Evolutionary conservation across 2,329 filamentous ascomycete species (phyloP).

Genomic region (Incumbomyces delicatus): DNA sequence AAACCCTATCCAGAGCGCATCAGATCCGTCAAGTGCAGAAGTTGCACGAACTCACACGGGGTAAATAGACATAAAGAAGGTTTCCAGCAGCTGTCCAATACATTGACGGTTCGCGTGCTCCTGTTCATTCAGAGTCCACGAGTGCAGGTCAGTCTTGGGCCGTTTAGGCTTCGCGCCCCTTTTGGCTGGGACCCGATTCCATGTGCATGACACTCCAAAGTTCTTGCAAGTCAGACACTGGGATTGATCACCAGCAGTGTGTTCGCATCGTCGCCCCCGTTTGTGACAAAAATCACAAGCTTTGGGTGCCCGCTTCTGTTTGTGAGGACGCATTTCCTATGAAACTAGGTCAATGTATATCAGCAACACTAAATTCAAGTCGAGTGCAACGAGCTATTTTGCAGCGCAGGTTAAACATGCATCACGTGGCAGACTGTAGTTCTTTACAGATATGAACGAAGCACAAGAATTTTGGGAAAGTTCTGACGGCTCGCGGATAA

Average conservation of each 20-base stretch:
- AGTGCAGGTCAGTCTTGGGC: background rate
- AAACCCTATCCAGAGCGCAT: no score
- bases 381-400: no score
- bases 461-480: no score
- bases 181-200: conserved; percentile 36
- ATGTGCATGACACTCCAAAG: conserved; percentile 41
- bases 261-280: conserved; percentile 37
- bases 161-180: conserved; percentile 23
- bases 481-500: no score
- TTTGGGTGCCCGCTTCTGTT: conserved; percentile 8
- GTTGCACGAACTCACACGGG: conserved; percentile 36
- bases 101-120: conserved; percentile 14
- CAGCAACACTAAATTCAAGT: no score
- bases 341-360: no score
- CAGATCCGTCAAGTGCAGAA: no score
- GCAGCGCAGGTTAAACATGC: no score
- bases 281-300: conserved; percentile 41
- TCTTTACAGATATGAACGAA: no score
- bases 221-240: conserved; percentile 43
- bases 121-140: background rate
- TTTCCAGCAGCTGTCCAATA: conserved; percentile 35
- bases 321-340: no score
- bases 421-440: no score
- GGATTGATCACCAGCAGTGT: conserved; percentile 20
- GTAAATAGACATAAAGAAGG: conserved; percentile 47